Evolutionary conservation across 176 grass and related monocot species (phyloP), one percentile per base, ranked within the genome.

Genomic region (Pharus latifolius): DNA sequence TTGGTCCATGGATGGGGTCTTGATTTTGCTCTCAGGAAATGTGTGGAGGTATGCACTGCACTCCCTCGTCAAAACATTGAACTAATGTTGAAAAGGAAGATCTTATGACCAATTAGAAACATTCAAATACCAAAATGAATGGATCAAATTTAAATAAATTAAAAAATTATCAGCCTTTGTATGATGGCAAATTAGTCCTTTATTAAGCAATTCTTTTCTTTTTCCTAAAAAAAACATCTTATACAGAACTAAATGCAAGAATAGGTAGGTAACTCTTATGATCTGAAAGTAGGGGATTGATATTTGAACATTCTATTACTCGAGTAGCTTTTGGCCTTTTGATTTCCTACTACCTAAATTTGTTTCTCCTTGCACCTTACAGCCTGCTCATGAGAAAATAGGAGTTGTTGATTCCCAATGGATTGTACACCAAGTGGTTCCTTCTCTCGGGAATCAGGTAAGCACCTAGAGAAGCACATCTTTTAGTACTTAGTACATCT

Each of bases 1-100:
- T 77, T 96, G 43, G 83, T 96, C 44, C 92, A 96, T 65, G 92
- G 92, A 76, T 96, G 92, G 92, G 92, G 92, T 75, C 78, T 96
- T 6, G 92, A 96, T 80, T 96, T 96, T 61, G 92, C 92, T 34
- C 67, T 96, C 51, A 70, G 83, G 57, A 96, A 72, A 84, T 92
- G 92, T 73, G 83, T 96, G 63, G 92, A 96, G 77, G 92, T 96
- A 79, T 38, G 43, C 38, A 55, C 8, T 25, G 30, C 63, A 69
- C 0, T 0, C 23, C 15, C 15, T 30, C 37, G 27, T 53, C 34
- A 37, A 63, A 60, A 1, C 24, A 57, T 37, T 47, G 20, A 56
- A 47, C 9, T 49, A 13, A n/a, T n/a, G n/a, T n/a, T n/a, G n/a
- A n/a, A n/a, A n/a, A n/a, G n/a, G n/a, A n/a, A n/a, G n/a, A 29